Conservation (phyloP, 1,139 yeast genomes). For the Debaryomyces nepalensis region DNA sequence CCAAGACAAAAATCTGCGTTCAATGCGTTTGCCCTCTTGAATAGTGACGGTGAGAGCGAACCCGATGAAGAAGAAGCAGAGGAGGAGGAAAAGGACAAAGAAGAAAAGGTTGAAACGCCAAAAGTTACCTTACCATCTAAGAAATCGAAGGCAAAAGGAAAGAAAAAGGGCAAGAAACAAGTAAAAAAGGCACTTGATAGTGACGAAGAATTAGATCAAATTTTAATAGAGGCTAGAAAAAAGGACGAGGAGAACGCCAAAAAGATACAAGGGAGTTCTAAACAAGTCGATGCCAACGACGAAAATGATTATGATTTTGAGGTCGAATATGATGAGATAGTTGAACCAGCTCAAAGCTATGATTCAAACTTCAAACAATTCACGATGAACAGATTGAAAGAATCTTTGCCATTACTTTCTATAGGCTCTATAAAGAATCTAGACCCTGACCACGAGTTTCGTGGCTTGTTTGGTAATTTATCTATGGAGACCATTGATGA, state of each 20-base stretch:
- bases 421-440: slow-evolving; percentile 56
- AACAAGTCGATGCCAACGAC: slow-evolving; percentile 25
- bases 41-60: slow-evolving; percentile 36
- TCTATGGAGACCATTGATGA: slow-evolving; percentile 72
- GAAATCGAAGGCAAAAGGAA: slow-evolving; percentile 3
- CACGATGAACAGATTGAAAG: slow-evolving; percentile 46
- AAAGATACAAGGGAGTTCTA: slow-evolving; percentile 8
- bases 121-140: slow-evolving; percentile 14
- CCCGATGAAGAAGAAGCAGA: slow-evolving; percentile 34
- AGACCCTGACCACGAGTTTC: slow-evolving; percentile 82
- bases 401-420: slow-evolving; percentile 45
- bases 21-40: slow-evolving; percentile 61
- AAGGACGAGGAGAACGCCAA: slow-evolving; percentile 34
- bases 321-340: slow-evolving; percentile 33
- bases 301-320: slow-evolving; percentile 37
- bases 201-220: slow-evolving; percentile 48
- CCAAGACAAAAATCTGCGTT: slow-evolving; percentile 29
- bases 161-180: slow-evolving; percentile 12
- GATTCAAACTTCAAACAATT: slow-evolving; percentile 52
- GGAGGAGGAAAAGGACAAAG: slow-evolving; percentile 18
- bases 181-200: slow-evolving; percentile 28
- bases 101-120: slow-evolving; percentile 16
- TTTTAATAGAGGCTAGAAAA: slow-evolving; percentile 38
- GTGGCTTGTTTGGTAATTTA: slow-evolving; percentile 71
- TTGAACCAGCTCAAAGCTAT: slow-evolving; percentile 39